phyloP scores from a whole-genome alignment of 192 early-diverging fungal species.

The Endogone sp. region DNA sequence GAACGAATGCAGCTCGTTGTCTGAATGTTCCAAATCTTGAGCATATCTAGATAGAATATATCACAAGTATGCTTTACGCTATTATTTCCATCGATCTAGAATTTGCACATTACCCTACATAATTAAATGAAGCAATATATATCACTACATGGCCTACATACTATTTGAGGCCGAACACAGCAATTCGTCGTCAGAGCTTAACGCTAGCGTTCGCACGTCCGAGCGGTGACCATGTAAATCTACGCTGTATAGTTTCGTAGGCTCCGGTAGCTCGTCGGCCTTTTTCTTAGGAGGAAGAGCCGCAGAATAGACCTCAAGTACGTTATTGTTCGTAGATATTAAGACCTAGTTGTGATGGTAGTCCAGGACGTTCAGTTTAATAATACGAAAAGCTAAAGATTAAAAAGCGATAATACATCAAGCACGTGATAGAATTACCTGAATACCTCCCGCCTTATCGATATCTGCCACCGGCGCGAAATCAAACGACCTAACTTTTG shows the following conservation, averaged over 20 bases:
- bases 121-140: no score
- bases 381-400: no score
- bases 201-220: slow-evolving; percentile 85
- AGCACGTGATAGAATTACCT: slow-evolving; percentile 29
- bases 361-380: no score
- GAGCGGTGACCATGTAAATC: slow-evolving; percentile 88
- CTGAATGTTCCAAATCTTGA: slow-evolving; percentile 91
- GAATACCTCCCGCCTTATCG: slow-evolving; percentile 39
- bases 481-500: slow-evolving; percentile 81
- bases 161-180: slow-evolving; percentile 83
- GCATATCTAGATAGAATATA: slow-evolving; percentile 35
- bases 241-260: slow-evolving; percentile 62
- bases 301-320: slow-evolving; percentile 73
- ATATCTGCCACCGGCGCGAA: slow-evolving; percentile 52
- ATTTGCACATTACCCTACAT: no score
- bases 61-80: neutral
- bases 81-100: neutral
- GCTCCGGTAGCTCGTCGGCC: slow-evolving; percentile 61
- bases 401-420: no score
- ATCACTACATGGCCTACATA: no score
- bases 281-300: slow-evolving; percentile 53
- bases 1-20: slow-evolving; percentile 83
- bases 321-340: slow-evolving; percentile 78
- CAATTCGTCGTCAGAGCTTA: slow-evolving; percentile 86
- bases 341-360: slow-evolving; percentile 54